Evolutionary conservation across 208 protist genomes (phyloP).

Genomic region (Leishmania tropica): DNA sequence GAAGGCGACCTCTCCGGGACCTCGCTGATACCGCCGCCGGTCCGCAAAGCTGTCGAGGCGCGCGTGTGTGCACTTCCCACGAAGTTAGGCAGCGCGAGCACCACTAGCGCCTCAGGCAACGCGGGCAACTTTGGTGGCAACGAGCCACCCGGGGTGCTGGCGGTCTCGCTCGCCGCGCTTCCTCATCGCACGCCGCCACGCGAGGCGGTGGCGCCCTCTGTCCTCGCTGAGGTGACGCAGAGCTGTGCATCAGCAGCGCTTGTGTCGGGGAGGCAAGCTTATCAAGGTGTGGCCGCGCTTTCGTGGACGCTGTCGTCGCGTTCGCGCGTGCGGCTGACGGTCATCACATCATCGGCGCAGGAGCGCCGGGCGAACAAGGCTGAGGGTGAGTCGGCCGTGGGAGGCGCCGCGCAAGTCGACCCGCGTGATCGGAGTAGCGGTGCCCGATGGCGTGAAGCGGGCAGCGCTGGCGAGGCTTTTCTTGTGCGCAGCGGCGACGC

Average conservation of each 20-base stretch:
- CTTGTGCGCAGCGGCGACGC: not conserved
- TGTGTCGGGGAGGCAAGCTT: not conserved
- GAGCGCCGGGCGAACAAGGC: not conserved
- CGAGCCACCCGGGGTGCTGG: constrained; percentile 3
- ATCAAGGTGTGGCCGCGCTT: not conserved
- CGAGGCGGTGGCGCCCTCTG: not conserved
- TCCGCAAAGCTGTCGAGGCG: not conserved
- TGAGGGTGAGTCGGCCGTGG: not conserved
- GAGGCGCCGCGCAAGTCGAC: not conserved
- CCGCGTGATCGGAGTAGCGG: not conserved
- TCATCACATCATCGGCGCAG: constrained; percentile 17
- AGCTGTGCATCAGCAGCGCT: not conserved
- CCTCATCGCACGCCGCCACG: constrained; percentile 4
- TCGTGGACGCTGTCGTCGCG: not conserved
- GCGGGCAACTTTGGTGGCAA: not conserved
- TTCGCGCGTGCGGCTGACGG: constrained; percentile 7
- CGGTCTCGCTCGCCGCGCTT: constrained; percentile 11
- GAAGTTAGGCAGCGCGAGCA: not conserved
- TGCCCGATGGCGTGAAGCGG: not conserved
- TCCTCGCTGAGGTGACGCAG: constrained; percentile 7
- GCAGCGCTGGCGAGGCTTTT: not conserved
- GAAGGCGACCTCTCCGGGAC: constrained; percentile 1
- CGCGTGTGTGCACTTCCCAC: not conserved
- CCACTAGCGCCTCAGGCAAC: not conserved
- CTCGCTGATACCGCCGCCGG: not conserved